Evolutionary conservation across 225 moss, liverwort and hornwort genomes (phyloP).

Genomic region (Straminergon stramineum): DNA sequence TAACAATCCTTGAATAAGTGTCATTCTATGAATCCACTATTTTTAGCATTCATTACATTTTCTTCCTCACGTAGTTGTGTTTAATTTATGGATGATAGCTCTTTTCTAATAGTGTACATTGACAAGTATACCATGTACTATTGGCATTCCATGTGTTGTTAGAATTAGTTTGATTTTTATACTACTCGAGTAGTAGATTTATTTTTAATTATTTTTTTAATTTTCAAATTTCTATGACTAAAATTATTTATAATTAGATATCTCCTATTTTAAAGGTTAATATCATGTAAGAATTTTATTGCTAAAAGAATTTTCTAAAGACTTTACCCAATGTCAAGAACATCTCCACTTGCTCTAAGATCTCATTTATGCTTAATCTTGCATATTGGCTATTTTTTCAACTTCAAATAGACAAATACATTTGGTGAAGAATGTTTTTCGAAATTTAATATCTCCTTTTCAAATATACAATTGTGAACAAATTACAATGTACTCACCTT

Average conservation of each 20-base stretch:
- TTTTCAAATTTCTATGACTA: too few relatives aligned
- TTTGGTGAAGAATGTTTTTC: neutral
- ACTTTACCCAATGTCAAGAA: rapidly evolving
- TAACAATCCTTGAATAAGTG: neutral
- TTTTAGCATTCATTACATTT: neutral
- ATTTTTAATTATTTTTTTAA: neutral
- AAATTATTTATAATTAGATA: neutral
- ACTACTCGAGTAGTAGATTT: too few relatives aligned
- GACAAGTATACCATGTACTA: neutral
- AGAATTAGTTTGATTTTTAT: neutral
- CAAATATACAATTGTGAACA: neutral
- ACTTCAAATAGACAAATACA: neutral
- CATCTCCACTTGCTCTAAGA: too few relatives aligned
- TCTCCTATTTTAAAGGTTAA: too few relatives aligned
- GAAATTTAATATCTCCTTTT: neutral
- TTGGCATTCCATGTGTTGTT: neutral
- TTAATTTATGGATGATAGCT: neutral
- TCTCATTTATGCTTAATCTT: neutral
- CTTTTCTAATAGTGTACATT: neutral
- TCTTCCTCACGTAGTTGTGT: neutral
- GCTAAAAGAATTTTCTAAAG: rapidly evolving
- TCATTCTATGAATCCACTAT: neutral
- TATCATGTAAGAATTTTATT: too few relatives aligned
- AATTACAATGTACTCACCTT: neutral
- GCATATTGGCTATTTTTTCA: too few relatives aligned